Evolutionary conservation across 2,329 filamentous ascomycete genomes (phyloP), one percentile per base, ranked within the genome.

Genomic region (Didymella lethalis): DNA sequence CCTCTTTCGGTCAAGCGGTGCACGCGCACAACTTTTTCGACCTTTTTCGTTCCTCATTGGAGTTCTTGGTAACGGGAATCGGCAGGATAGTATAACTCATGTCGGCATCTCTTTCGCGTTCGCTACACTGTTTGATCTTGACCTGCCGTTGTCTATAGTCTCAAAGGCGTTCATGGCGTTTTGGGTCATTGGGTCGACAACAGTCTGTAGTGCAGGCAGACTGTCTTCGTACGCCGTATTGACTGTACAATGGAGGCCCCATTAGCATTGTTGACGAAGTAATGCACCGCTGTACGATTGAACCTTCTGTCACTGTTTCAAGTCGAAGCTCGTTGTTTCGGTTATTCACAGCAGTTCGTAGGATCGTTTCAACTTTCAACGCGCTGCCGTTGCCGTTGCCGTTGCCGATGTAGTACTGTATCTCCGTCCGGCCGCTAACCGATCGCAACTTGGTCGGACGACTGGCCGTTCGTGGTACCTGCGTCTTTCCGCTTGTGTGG

Each of bases 291-390:
- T 54, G 54, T 54, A 50, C 40, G 36, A 23, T 28, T n/a, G 46
- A 54, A 50, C 50, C 40, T 34, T 54, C 45, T 51, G 32, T 47
- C 23, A 26, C 32, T 12, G 56, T 59, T 54, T 59, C 50, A 59
- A 41, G 47, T 51, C 26, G 5, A 36, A 45, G 23, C 50, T 50
- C 46, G 32, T 51, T 69, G 64, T 74, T 70, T 73, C 70, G 68
- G 61, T 45, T 62, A 48, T 62, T 59, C 66, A 64, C 68, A 65
- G 62, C 61, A 57, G 64, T 65, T 66, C 50, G 63, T 61, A 60
- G 55, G 57, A 63, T 66, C 57, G 64, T 72, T 71, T 74, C 64
- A 65, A 67, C 58, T 72, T 71, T 74, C 64, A 65, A 67, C 58
- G 54, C 40, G 32, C 65, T 51, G 43, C 23, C 23, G 32, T 66